phyloP scores from a whole-genome alignment of 345 rosid genomes.

The Anastatica hierochuntica region DNA sequence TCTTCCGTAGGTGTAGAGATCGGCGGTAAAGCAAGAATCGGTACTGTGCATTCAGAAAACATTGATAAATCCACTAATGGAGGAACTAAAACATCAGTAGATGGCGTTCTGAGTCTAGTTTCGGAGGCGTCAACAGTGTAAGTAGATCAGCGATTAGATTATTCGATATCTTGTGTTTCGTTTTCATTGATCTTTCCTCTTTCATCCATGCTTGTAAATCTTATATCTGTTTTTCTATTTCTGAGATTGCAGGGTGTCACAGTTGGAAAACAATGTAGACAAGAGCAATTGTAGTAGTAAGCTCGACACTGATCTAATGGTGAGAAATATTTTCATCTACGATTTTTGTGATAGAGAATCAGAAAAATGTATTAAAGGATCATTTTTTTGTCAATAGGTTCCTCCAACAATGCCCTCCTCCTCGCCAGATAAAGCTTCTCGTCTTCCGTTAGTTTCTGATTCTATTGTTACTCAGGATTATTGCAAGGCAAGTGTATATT shows the following conservation, averaged over 20 bases:
- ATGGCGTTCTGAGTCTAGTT: no score
- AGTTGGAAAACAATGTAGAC: slow-evolving; percentile 14
- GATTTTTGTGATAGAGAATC: slow-evolving; percentile 18
- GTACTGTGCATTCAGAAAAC: slow-evolving; percentile 7
- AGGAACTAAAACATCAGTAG: no score
- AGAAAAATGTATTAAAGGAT: slow-evolving; percentile 19
- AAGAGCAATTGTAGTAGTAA: slow-evolving; percentile 17
- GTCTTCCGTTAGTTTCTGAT: slow-evolving; percentile 18
- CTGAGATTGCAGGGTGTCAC: slow-evolving; percentile 24
- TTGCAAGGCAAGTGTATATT: slow-evolving; percentile 15
- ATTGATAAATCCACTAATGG: no score
- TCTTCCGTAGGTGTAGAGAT: slow-evolving; percentile 8
- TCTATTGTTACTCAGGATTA: slow-evolving; percentile 6
- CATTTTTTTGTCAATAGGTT: slow-evolving; percentile 32
- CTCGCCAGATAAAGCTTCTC: slow-evolving; percentile 23
- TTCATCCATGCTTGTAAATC: slow-evolving; percentile 6
- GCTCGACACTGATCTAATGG: slow-evolving; percentile 50
- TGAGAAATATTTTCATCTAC: slow-evolving; percentile 30
- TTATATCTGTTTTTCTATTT: slow-evolving; percentile 9
- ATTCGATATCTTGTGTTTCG: background rate
- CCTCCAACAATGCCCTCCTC: slow-evolving; percentile 34
- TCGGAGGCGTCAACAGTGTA: no score
- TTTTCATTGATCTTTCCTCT: background rate
- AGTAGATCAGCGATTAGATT: no score
- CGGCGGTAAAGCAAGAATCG: slow-evolving; percentile 7